Evolutionary conservation across 2,329 filamentous ascomycete species (phyloP).

Genomic region (Aspergillus sergii): DNA sequence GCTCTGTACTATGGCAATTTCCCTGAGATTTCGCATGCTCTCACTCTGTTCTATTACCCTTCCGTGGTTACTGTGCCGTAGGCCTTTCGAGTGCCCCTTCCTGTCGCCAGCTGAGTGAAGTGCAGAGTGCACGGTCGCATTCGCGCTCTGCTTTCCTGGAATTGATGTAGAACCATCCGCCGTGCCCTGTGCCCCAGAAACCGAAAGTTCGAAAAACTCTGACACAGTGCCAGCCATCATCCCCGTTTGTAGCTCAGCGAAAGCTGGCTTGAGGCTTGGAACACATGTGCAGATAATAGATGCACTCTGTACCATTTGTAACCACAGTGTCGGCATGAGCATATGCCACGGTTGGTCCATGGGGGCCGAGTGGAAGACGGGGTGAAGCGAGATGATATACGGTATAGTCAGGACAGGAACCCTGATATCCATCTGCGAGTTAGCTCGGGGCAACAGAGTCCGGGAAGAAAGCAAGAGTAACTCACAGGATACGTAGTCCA

Average conservation of each 20-base stretch:
- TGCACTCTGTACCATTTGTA: background rate
- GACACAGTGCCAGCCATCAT: conserved; percentile 8
- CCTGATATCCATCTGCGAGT: background rate
- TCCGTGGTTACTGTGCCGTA: rapidly evolving
- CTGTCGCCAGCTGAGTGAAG: background rate
- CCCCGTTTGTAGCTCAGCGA: conserved; percentile 9
- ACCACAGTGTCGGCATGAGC: conserved; percentile 4
- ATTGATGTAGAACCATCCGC: background rate
- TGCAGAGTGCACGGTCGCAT: background rate
- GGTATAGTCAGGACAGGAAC: background rate
- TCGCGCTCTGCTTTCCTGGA: background rate
- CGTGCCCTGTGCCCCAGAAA: background rate
- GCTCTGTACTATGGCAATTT: background rate
- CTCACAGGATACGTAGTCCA: conserved; percentile 1
- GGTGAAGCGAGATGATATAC: background rate
- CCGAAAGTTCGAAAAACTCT: conserved; percentile 2
- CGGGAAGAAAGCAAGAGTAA: too few relatives aligned
- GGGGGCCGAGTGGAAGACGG: background rate
- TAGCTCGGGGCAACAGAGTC: background rate
- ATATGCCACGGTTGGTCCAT: background rate
- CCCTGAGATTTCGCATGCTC: background rate
- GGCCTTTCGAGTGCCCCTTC: background rate
- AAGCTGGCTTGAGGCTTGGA: background rate
- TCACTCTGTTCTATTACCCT: background rate
- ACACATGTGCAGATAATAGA: conserved; percentile 6